Evolutionary conservation across 352 stramenopile genomes (phyloP), one percentile per base, ranked within the genome.

Genomic region (Vaucheria bursata): DNA sequence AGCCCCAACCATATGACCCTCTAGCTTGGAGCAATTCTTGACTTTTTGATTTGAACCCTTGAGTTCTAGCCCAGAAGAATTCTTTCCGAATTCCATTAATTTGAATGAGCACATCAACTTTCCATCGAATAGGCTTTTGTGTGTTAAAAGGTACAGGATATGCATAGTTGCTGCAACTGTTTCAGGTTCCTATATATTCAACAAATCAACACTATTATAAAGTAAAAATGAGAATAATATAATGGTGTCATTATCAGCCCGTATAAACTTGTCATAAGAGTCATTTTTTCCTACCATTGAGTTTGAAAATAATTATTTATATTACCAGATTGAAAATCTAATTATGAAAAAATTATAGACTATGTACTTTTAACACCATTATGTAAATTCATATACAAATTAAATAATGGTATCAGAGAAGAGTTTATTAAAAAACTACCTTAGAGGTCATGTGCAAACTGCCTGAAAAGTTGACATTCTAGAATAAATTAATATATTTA

Each of bases 61-160:
- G 8, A 25, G 12, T 7, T 35, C 7, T 7, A 8, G n/a, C 7
- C 64, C 64, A n/a, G 64, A n/a, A 35, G 8, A n/a, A 35, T 35
- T 8, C 29, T 8, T 8, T 8, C 8, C 64, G 64, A 35, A 25
- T 8, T 8, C 32, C 25, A 18, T 25, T 35, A 35, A 82, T 29
- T 34, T 82, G 77, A 85, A 78, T 38, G 77, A 50, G 29, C 49
- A 4, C 50, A 75, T 39, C 37, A 73, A 36, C 52, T 38, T 49
- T 32, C 75, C 77, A 8, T 39, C 49, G 71, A 87, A 73, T n/a
- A 78, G 68, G 64, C 83, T 76, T 1, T 75, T 66, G 79, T 86
- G 84, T 0, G 88, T 89, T 7, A 94, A 64, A 0, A 86, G 83
- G 33, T 91, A 90, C 1, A 95, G 79, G 1, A 95, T 88, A 3